These are phyloP conservation scores for Eucalyptus polybractea DNA, from an alignment of 345 rosid genomes.

Conservation along the genomic window DNA sequence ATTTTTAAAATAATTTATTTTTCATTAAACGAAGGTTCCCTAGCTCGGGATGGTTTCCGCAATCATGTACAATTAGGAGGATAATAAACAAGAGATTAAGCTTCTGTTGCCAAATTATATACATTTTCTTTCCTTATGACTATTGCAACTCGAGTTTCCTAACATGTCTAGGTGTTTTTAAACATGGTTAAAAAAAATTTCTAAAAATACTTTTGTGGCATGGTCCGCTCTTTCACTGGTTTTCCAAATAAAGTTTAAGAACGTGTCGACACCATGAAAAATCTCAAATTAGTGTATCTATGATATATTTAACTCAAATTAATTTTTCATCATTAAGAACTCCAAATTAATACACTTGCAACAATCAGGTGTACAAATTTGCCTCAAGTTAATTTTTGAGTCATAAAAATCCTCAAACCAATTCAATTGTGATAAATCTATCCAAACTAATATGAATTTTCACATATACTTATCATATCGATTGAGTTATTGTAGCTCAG, in stretches of 20 bases:
- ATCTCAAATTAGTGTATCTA: accelerated
- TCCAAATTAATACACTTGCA: accelerated
- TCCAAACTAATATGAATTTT: too few relatives aligned
- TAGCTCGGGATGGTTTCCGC: background rate
- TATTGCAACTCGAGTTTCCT: background rate
- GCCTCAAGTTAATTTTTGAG: too few relatives aligned
- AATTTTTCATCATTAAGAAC: too few relatives aligned
- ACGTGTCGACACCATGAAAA: accelerated
- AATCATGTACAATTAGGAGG: background rate
- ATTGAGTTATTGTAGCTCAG: accelerated
- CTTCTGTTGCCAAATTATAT: background rate
- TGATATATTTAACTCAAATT: too few relatives aligned
- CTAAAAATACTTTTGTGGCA: background rate
- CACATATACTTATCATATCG: background rate
- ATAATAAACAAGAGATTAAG: background rate
- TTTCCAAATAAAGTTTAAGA: background rate
- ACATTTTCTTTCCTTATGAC: background rate
- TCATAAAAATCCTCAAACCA: too few relatives aligned
- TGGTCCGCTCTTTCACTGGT: background rate
- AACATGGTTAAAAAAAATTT: background rate
- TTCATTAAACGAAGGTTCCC: too few relatives aligned
- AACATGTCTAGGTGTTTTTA: background rate
- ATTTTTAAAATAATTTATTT: too few relatives aligned
- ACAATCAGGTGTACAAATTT: too few relatives aligned
- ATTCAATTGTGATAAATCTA: too few relatives aligned